Evolutionary conservation across 2,329 filamentous ascomycete species (phyloP).

Genomic region (Trichoderma koningii): DNA sequence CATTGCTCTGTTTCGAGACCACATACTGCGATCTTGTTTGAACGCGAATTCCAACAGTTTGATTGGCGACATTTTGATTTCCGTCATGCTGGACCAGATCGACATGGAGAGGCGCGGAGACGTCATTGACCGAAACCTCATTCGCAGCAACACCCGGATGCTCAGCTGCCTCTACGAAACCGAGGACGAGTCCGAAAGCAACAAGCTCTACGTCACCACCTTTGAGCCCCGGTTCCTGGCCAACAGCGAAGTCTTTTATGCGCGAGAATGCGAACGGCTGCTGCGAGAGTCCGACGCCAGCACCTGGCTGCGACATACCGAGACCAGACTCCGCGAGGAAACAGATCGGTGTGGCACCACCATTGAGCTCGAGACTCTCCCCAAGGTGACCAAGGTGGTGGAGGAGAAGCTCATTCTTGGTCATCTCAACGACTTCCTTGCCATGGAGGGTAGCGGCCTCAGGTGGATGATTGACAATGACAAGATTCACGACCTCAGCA

Average conservation of each 20-base stretch:
- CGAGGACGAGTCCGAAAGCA: slow-evolving; percentile 71
- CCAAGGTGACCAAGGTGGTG: slow-evolving; percentile 74
- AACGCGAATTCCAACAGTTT: slow-evolving; percentile 47
- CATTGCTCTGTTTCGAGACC: slow-evolving; percentile 85
- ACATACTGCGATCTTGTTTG: slow-evolving; percentile 69
- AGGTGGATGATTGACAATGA: slow-evolving; percentile 92
- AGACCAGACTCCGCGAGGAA: slow-evolving; percentile 76
- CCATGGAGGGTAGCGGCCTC: slow-evolving; percentile 81
- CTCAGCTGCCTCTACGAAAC: slow-evolving; percentile 84
- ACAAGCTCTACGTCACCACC: slow-evolving; percentile 78
- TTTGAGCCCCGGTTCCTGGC: slow-evolving; percentile 80
- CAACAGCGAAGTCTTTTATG: slow-evolving; percentile 73
- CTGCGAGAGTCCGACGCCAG: slow-evolving; percentile 78
- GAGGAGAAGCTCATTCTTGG: slow-evolving; percentile 77
- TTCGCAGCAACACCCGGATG: slow-evolving; percentile 86
- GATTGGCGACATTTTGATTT: slow-evolving; percentile 76
- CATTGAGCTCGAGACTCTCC: slow-evolving; percentile 69
- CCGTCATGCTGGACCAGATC: slow-evolving; percentile 85
- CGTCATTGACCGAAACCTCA: slow-evolving; percentile 77
- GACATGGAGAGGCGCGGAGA: slow-evolving; percentile 90
- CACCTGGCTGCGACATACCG: slow-evolving; percentile 76
- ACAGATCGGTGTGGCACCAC: slow-evolving; percentile 80
- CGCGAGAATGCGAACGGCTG: slow-evolving; percentile 70
- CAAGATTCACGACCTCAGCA: slow-evolving; percentile 72
- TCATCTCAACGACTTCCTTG: slow-evolving; percentile 79